Evolutionary conservation across 331 rosid species (phyloP).

Genomic region (Acacia pycnantha): DNA sequence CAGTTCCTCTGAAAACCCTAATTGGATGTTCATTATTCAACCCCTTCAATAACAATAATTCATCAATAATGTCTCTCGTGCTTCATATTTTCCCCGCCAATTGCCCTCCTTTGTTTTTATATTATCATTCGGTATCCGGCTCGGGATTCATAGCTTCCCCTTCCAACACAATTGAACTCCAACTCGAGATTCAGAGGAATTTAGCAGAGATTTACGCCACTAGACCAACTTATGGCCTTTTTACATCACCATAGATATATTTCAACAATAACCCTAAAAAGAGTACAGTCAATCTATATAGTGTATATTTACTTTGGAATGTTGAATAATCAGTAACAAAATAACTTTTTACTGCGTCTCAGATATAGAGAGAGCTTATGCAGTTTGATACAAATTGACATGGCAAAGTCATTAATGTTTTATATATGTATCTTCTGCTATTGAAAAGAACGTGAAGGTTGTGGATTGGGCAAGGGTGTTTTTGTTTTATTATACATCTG

Average conservation of each 20-base stretch:
- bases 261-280: background rate
- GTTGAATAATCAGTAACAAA: background rate
- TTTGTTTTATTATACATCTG: constrained; percentile 24
- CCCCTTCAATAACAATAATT: background rate
- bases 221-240: background rate
- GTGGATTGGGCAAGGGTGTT: constrained; percentile 11
- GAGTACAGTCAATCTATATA: background rate
- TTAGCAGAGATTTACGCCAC: too few relatives aligned
- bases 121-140: too few relatives aligned
- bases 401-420: background rate
- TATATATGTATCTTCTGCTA: background rate
- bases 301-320: background rate
- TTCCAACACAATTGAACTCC: too few relatives aligned
- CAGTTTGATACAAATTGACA: background rate
- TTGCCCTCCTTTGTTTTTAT: too few relatives aligned
- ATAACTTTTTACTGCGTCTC: background rate
- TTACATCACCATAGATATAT: background rate
- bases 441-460: constrained; percentile 9
- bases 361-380: background rate
- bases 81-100: background rate
- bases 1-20: constrained; percentile 31
- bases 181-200: rapidly evolving
- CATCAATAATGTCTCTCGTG: background rate
- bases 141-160: too few relatives aligned
- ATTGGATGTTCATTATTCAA: background rate